Percentiles rank a stretch among this genome's conserved stretches.
Evolutionary conservation across 129 eudicot genomes (phyloP).

Genomic region (Tagetes erecta): DNA sequence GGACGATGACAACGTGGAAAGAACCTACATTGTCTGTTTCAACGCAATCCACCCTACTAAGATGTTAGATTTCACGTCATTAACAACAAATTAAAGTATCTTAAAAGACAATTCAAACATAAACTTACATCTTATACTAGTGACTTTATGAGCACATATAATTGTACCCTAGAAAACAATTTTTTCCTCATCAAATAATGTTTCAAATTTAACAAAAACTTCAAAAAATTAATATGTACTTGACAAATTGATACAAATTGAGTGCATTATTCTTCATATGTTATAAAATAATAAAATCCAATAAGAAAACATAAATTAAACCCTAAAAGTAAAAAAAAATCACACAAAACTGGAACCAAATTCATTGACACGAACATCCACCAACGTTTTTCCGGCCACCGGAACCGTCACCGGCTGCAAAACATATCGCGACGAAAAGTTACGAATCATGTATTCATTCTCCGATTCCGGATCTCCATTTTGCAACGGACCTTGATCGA

Average conservation of each 20-base stretch:
- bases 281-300: constrained; percentile 1
- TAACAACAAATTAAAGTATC: too few relatives aligned
- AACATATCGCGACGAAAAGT: constrained; percentile 71
- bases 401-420: constrained; percentile 28
- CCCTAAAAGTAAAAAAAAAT: constrained; percentile 6
- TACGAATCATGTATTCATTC: constrained; percentile 46
- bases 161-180: background rate
- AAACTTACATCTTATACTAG: too few relatives aligned
- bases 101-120: too few relatives aligned
- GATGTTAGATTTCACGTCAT: too few relatives aligned
- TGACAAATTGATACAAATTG: background rate
- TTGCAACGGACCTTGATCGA: constrained; percentile 63
- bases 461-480: constrained; percentile 48
- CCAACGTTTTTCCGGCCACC: constrained; percentile 31
- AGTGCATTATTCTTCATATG: background rate
- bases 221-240: background rate
- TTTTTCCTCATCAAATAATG: background rate
- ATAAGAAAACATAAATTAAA: background rate
- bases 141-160: too few relatives aligned
- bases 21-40: background rate
- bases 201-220: background rate
- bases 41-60: background rate
- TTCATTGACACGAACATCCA: constrained; percentile 40
- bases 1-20: background rate
- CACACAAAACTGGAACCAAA: constrained; percentile 44